Evolutionary conservation across 1,139 yeast genomes (phyloP).

Genomic region (Meyerozyma guilliermondii): DNA sequence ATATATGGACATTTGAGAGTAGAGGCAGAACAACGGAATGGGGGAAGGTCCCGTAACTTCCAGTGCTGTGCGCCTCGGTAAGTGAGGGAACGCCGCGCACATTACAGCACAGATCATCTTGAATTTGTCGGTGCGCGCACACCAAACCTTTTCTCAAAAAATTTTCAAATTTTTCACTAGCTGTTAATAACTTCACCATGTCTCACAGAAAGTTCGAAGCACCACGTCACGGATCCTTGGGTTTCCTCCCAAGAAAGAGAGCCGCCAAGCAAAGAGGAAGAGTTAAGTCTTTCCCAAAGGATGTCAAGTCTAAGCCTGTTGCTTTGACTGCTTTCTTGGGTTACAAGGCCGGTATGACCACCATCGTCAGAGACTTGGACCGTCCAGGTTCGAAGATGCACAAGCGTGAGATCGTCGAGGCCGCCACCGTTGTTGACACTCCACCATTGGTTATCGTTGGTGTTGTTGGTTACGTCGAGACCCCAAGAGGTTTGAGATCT

Average conservation of each 20-base stretch:
- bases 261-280: slow-evolving; percentile 98
- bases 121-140: background rate
- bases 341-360: slow-evolving; percentile 99
- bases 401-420: slow-evolving; percentile 99
- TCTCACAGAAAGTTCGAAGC: slow-evolving; percentile 99
- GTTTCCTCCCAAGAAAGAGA: slow-evolving; percentile 99
- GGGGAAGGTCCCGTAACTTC: no score
- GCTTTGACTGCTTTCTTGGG: slow-evolving; percentile 99
- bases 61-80: background rate
- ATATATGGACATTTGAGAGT: background rate
- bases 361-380: slow-evolving; percentile 99
- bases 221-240: slow-evolving; percentile 99
- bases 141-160: background rate
- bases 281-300: slow-evolving; percentile 99
- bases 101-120: background rate
- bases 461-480: slow-evolving; percentile 99
- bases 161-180: slow-evolving; percentile 9
- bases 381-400: slow-evolving; percentile 99
- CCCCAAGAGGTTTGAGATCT: slow-evolving; percentile 99
- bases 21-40: background rate
- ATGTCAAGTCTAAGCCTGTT: slow-evolving; percentile 96
- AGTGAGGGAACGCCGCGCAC: background rate
- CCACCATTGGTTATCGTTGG: slow-evolving; percentile 99
- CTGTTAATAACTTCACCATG: slow-evolving; percentile 46
- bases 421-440: slow-evolving; percentile 98